These are phyloP conservation scores for Anaeramoeba flamelloides DNA, from an alignment of 78 protist genomes.

Conservation along the genomic window DNA sequence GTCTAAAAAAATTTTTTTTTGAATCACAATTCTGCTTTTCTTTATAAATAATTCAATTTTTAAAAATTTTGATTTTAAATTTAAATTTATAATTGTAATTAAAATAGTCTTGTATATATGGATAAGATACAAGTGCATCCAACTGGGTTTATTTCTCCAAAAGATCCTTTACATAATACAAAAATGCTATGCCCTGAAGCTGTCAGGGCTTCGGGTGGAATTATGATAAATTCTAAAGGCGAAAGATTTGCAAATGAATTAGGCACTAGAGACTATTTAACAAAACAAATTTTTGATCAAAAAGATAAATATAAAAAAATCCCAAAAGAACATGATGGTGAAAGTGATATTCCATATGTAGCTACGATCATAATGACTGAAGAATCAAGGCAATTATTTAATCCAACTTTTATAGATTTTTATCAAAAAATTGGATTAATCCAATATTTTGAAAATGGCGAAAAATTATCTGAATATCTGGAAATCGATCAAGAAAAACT, in stretches of 20 bases:
- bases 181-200: slow-evolving; percentile 61
- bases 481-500: background rate
- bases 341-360: background rate
- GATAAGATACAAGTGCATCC: slow-evolving; percentile 61
- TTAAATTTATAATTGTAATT: no score
- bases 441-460: background rate
- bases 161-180: slow-evolving; percentile 20
- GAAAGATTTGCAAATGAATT: slow-evolving; percentile 50
- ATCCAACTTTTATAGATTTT: slow-evolving; percentile 12
- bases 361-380: slow-evolving; percentile 16
- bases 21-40: no score
- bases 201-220: slow-evolving; percentile 62
- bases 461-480: background rate
- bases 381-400: slow-evolving; percentile 7
- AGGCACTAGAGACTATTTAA: slow-evolving; percentile 39
- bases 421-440: slow-evolving; percentile 10
- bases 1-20: no score
- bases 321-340: background rate
- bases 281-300: slow-evolving; percentile 30
- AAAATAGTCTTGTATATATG: slow-evolving; percentile 27
- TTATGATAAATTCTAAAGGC: slow-evolving; percentile 35
- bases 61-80: no score
- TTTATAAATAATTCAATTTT: no score
- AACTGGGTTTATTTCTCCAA: slow-evolving; percentile 53
- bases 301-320: background rate